Evolutionary conservation across 441 rosid genomes (phyloP), one percentile per base, ranked within the genome.

Genomic region (Iberis amara): DNA sequence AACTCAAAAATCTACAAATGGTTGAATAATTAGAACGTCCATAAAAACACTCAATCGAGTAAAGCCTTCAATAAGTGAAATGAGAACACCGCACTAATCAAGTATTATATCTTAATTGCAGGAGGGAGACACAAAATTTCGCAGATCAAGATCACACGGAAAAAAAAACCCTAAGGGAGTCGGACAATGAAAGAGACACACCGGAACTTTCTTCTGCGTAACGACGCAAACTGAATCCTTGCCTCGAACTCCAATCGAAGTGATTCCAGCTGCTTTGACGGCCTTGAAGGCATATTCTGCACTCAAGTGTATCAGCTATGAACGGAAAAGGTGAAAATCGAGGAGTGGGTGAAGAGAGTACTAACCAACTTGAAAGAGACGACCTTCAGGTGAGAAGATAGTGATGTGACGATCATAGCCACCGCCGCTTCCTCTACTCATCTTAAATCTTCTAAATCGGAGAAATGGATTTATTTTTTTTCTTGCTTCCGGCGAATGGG

Each of bases 371-470:
- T 91, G 98, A 64, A 85, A 91, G 72, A 88, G 96, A 41, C 98
- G 98, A 47, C 98, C 96, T 66, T 91, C 98, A 7, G 96, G 98
- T 0, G 98, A 91, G 83, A 91, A 91, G 69, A 91, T 88, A 26
- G 96, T 88, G 70, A 91, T 91, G 68, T 88, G 98, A 12, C 98
- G 94, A 83, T 91, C 98, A 79, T 91, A 91, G 4, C 96, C 98
- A 0, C 79, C 94, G 51, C 96, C 96, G 40, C 96, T 91, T 74
- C 95, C 98, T 73, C 96, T 81, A 46, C 98, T 91, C 98, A 91
- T 91, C 32, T 21, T 81, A 13, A 18, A 18, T 27, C 15, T 31
- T 18, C 28, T 6, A 6, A 42, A 42, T 41, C 30, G 36, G 28
- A 45, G 21, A 18, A 18, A 18, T 18, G 21, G 21, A 18, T 18